These are phyloP conservation scores for Petunia axillaris DNA, from an alignment of 257 asterid genomes.

Conservation along the genomic window DNA sequence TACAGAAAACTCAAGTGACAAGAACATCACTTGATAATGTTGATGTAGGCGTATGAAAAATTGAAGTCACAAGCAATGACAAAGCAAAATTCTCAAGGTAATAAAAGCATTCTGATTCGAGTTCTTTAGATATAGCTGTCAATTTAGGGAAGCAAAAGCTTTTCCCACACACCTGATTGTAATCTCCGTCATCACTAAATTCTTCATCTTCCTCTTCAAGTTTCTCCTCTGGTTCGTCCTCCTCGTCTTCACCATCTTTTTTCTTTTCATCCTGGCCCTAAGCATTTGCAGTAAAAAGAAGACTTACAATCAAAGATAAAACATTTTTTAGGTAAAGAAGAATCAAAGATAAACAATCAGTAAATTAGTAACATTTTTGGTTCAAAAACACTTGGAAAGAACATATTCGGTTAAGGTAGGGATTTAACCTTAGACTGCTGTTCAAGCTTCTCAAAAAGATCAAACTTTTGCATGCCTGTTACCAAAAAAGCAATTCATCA, in stretches of 20 bases:
- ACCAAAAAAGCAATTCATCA: slow-evolving; percentile 17
- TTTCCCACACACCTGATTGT: slow-evolving; percentile 51
- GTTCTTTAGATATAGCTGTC: background rate
- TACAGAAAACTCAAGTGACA: background rate
- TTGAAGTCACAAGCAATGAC: background rate
- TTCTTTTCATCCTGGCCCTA: slow-evolving; percentile 53
- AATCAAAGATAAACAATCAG: background rate
- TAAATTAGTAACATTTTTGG: background rate
- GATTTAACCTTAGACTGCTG: slow-evolving; percentile 43
- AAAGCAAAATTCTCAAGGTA: background rate
- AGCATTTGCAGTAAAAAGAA: slow-evolving; percentile 22
- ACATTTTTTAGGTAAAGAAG: no score
- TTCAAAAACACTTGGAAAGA: background rate
- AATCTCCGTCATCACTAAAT: slow-evolving; percentile 66
- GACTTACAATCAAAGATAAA: background rate
- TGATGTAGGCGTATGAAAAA: no score
- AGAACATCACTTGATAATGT: no score
- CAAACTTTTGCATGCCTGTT: slow-evolving; percentile 51
- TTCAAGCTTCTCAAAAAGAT: slow-evolving; percentile 60
- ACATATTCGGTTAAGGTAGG: background rate
- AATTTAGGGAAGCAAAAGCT: background rate
- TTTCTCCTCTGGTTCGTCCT: slow-evolving; percentile 53
- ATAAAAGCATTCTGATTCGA: background rate
- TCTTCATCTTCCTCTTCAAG: slow-evolving; percentile 61
- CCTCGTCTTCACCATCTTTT: slow-evolving; percentile 57